Percentiles rank a stretch among this genome's conserved stretches.
phyloP scores from a whole-genome alignment of 2,329 filamentous ascomycete species.

The Microdochium bolleyi region DNA sequence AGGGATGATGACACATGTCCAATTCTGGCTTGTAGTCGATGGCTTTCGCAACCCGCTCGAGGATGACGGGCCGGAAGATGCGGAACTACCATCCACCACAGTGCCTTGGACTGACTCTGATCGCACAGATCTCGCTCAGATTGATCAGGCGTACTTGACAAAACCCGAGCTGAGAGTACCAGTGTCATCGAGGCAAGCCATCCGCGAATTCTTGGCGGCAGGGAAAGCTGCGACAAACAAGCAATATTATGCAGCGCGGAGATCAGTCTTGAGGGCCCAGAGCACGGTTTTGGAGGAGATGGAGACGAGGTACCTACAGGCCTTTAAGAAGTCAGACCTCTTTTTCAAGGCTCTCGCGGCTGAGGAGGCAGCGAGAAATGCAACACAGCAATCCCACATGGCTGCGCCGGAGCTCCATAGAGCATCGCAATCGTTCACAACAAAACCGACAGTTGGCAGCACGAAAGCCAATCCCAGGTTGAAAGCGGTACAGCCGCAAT shows the following conservation, averaged over 20 bases:
- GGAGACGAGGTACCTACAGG: constrained; percentile 70
- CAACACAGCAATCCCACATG: constrained; percentile 6
- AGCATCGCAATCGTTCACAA: constrained; percentile 28
- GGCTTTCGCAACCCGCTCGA: constrained; percentile 92
- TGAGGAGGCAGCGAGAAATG: constrained; percentile 55
- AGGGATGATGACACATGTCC: constrained; percentile 77
- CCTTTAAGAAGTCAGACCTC: constrained; percentile 86
- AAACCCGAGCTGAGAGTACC: constrained; percentile 75
- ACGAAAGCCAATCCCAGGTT: constrained; percentile 30
- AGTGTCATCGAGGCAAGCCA: constrained; percentile 57
- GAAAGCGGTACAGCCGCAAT: constrained; percentile 16
- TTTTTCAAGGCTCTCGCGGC: constrained; percentile 95
- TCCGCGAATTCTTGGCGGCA: constrained; percentile 71
- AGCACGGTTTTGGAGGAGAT: constrained; percentile 78
- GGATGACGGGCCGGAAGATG: constrained; percentile 66
- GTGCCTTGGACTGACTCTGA: constrained; percentile 76
- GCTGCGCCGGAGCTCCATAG: constrained; percentile 14
- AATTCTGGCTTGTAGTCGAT: constrained; percentile 98
- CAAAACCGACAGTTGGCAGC: constrained; percentile 33
- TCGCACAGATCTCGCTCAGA: constrained; percentile 79
- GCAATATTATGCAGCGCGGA: constrained; percentile 77
- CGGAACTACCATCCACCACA: constrained; percentile 51
- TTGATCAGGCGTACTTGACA: constrained; percentile 81
- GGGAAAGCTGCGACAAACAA: constrained; percentile 67
- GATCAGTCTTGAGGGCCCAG: constrained; percentile 74